phyloP scores from a whole-genome alignment of 2,329 filamentous ascomycete genomes.

The Botrytis hyacinthi region DNA sequence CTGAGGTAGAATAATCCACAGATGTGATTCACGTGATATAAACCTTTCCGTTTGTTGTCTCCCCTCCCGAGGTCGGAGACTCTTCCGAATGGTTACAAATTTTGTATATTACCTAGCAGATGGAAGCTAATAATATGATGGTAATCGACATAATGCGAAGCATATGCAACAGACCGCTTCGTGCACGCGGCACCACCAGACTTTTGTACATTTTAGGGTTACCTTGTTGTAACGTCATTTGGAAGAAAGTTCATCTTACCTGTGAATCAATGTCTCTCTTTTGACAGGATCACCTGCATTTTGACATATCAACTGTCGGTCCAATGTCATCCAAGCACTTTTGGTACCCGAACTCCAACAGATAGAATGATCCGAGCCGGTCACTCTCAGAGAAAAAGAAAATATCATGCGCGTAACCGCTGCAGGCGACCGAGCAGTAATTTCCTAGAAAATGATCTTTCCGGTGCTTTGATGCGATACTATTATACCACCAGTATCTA shows the following conservation, averaged over 20 bases:
- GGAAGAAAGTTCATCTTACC: not conserved
- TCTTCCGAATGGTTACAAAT: not conserved
- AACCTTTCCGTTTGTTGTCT: not conserved
- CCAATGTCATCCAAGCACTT: not conserved
- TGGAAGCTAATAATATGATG: not conserved
- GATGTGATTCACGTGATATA: not conserved
- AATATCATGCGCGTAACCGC: not conserved
- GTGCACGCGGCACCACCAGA: slow-evolving; percentile 11
- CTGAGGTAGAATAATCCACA: not conserved
- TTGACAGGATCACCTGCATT: not conserved
- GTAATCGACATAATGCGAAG: not conserved
- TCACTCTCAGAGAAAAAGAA: not conserved
- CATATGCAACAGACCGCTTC: slow-evolving; percentile 14
- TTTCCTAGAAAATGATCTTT: not conserved
- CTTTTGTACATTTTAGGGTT: not conserved
- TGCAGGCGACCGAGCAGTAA: not conserved
- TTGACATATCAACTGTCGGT: not conserved
- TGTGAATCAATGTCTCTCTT: not conserved
- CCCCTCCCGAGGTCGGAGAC: not conserved
- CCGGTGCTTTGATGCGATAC: not conserved
- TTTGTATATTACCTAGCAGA: not conserved
- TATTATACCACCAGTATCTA: not conserved
- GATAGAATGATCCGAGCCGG: not conserved
- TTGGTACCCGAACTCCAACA: not conserved
- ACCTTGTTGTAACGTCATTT: slow-evolving; percentile 4